Conservation (phyloP, 768 basidiomycete genomes). For the Leccinellum rugosiceps region DNA sequence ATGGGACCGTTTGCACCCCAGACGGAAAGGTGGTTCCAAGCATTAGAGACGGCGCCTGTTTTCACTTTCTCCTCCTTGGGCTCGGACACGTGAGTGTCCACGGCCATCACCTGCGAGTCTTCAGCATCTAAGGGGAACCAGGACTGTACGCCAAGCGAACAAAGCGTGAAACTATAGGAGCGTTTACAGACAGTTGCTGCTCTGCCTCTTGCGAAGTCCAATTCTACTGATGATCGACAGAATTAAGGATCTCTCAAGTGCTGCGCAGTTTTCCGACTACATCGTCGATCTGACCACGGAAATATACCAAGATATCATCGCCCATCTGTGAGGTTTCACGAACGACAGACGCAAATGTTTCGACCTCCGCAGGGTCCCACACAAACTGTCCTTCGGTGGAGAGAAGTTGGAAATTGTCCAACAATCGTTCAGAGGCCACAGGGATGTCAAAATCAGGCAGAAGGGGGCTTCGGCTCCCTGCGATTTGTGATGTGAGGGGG, state of each 20-base stretch:
- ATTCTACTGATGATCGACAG: constrained; percentile 43
- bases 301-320: constrained; percentile 45
- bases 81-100: constrained; percentile 24
- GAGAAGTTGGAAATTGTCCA: constrained; percentile 53
- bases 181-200: constrained; percentile 33
- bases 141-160: constrained; percentile 28
- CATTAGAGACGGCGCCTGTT: constrained; percentile 10
- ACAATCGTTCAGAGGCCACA: constrained; percentile 42
- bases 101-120: constrained; percentile 59
- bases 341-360: constrained; percentile 44
- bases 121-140: constrained; percentile 52
- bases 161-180: constrained; percentile 6
- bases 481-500: constrained; percentile 16
- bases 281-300: constrained; percentile 53
- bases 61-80: constrained; percentile 19
- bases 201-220: constrained; percentile 43
- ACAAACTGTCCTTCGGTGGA: constrained; percentile 41
- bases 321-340: constrained; percentile 47
- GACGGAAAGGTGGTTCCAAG: constrained; percentile 19
- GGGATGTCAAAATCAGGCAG: constrained; percentile 45
- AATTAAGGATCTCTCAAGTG: constrained; percentile 44
- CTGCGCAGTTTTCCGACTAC: constrained; percentile 46
- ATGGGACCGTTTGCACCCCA: constrained; percentile 32
- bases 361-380: constrained; percentile 37
- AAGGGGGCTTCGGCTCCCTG: constrained; percentile 35